Conservation (phyloP, 2,329 filamentous ascomycete genomes). For the Dryadomyces quercivorus region DNA sequence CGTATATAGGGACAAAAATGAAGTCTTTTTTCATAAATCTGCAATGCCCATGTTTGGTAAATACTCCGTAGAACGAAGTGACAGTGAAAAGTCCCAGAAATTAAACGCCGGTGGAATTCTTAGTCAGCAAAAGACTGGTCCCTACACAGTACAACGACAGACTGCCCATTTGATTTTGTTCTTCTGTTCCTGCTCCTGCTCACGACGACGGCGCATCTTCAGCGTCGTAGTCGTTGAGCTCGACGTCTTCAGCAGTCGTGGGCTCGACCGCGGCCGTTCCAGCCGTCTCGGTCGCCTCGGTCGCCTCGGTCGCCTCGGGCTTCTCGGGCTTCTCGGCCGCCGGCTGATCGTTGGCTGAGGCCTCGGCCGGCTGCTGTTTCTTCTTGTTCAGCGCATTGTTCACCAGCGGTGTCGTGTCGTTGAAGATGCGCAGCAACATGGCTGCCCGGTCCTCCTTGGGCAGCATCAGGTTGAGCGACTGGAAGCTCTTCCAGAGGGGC, state of each 20-base stretch:
- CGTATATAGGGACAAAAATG: neutral
- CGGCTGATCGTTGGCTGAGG: conserved; percentile 18
- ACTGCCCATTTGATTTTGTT: neutral
- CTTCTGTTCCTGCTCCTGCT: neutral
- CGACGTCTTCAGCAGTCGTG: neutral
- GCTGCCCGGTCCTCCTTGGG: conserved; percentile 92
- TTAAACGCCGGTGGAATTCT: neutral
- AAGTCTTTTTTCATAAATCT: no score
- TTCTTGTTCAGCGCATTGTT: conserved; percentile 48
- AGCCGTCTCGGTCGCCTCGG: neutral
- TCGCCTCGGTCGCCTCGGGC: conserved; percentile 2
- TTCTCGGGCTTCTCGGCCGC: neutral
- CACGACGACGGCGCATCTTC: conserved; percentile 12
- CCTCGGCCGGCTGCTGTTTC: conserved; percentile 26
- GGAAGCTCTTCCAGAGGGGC: conserved; percentile 86
- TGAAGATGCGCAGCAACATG: conserved; percentile 83
- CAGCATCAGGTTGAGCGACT: conserved; percentile 91
- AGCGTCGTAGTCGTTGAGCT: conserved; percentile 10
- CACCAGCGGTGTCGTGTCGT: conserved; percentile 74
- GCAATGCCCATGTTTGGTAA: no score
- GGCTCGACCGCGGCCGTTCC: conserved; percentile 1
- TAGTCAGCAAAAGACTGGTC: neutral
- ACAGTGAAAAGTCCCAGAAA: no score
- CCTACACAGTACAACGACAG: neutral
- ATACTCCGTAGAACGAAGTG: no score